phyloP scores from a whole-genome alignment of 192 early-diverging fungal species.

The Spizellomyces sp. region DNA sequence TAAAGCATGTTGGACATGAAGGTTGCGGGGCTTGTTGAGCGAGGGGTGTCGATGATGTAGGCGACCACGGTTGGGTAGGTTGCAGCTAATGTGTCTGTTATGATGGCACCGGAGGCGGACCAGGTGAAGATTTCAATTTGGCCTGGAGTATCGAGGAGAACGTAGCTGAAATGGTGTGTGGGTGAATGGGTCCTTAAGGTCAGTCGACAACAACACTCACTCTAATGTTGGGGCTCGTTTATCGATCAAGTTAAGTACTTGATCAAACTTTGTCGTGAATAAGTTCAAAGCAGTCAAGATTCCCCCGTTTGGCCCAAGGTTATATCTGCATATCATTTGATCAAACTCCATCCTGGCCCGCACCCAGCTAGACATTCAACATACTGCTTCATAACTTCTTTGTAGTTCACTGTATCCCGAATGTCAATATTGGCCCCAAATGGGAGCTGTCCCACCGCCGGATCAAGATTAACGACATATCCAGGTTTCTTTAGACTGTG shows the following conservation, averaged over 20 bases:
- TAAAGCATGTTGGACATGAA: slow-evolving; percentile 99
- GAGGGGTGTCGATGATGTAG: slow-evolving; percentile 95
- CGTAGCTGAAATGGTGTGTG: slow-evolving; percentile 56
- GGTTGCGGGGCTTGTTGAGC: slow-evolving; percentile 86
- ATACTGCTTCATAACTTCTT: slow-evolving; percentile 97
- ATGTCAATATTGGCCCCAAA: slow-evolving; percentile 98
- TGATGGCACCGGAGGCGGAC: slow-evolving; percentile 95
- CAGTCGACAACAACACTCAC: slow-evolving; percentile 45
- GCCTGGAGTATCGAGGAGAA: slow-evolving; percentile 92
- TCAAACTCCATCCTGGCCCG: not conserved
- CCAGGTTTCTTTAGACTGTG: slow-evolving; percentile 69
- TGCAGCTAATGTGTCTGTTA: slow-evolving; percentile 90
- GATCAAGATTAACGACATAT: slow-evolving; percentile 95
- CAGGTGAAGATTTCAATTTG: slow-evolving; percentile 99
- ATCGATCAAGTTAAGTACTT: slow-evolving; percentile 84
- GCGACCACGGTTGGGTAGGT: slow-evolving; percentile 88
- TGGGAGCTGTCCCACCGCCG: slow-evolving; percentile 83
- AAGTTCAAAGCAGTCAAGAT: slow-evolving; percentile 95
- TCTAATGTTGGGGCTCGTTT: slow-evolving; percentile 75
- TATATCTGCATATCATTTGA: slow-evolving; percentile 61
- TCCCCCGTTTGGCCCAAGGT: slow-evolving; percentile 94
- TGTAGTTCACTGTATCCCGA: slow-evolving; percentile 96
- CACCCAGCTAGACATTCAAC: not conserved
- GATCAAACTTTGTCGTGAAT: slow-evolving; percentile 98
- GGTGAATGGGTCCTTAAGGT: not conserved